Base-by-base conservation (phyloP, 345 rosid genomes). In the Chamaenerion angustifolium region DNA sequence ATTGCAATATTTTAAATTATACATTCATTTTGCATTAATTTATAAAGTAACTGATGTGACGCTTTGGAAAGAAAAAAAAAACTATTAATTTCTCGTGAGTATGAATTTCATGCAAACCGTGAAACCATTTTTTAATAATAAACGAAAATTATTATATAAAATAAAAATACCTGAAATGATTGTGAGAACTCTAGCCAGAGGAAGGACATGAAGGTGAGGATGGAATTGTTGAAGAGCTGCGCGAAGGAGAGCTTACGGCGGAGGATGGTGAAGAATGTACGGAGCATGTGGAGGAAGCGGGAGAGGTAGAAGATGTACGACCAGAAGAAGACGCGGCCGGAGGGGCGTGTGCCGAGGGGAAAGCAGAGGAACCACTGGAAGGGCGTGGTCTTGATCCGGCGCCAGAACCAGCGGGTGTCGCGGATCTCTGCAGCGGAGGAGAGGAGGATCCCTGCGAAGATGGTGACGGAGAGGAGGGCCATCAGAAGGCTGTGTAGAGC, bases 291-390 rank as follows among this genome's bases (percentile, higher is more conserved):
- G 64, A 89, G 67, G 72, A 74, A 83, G 3, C 95, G 78, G 0
- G 88, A 74, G 42, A 89, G 82, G 66, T 89, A 89, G 61, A 83
- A 89, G 11, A 68, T 62, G 65, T 89, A 89, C 0, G 97, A 89
- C 97, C 97, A 89, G 75, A 89, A 89, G 73, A 89, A 89, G 54
- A 89, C 97, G 4, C 95, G 94, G 11, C 95, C 97, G 0, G 97
- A 85, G 2, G 95, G 90, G 2, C 95, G 82, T 13, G 89, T 89
- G 0, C 97, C 97, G 13, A 81, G 75, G 0, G 97, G 97, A 54
- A 85, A 89, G 58, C 95, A 89, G 52, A 89, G 90, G 19, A 89
- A 79, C 97, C 97, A 89, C 48, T 85, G 95, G 42, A 85, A 66
- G 1, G 95, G 80, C 47, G 92, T 69, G 45, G 67, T 82, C 35